phyloP scores from a whole-genome alignment of 2,329 filamentous ascomycete species.

The Emergomyces orientalis region DNA sequence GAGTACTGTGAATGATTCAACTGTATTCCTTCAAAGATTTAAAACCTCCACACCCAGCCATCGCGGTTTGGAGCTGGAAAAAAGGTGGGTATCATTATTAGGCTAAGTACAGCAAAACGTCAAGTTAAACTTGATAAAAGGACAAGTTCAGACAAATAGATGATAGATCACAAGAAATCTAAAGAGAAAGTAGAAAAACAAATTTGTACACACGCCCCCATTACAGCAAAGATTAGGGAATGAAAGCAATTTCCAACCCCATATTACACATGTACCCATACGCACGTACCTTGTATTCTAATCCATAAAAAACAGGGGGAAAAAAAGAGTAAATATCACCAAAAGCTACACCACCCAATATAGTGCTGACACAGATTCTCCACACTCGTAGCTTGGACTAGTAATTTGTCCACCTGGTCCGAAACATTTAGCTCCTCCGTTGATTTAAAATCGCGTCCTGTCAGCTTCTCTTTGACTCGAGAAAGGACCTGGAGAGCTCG shows the following conservation, averaged over 20 bases:
- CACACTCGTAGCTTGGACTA: constrained; percentile 89
- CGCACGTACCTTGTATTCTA: neutral
- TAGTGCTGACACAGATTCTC: constrained; percentile 99
- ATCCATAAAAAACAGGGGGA: neutral
- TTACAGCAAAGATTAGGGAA: neutral
- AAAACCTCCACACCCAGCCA: neutral
- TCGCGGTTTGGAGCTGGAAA: neutral
- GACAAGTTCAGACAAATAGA: neutral
- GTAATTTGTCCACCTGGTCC: constrained; percentile 85
- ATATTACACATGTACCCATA: neutral
- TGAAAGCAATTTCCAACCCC: neutral
- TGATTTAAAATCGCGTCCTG: constrained; percentile 81
- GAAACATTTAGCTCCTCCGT: constrained; percentile 75
- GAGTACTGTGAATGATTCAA: too few species aligned
- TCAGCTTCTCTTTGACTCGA: constrained; percentile 90
- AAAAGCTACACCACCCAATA: constrained; percentile 98
- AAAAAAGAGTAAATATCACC: constrained; percentile 46
- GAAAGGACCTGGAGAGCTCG: constrained; percentile 83
- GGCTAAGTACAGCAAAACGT: neutral
- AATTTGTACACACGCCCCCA: neutral
- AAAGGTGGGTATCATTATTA: neutral
- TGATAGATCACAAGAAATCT: neutral
- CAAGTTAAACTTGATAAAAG: neutral
- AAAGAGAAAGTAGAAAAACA: neutral
- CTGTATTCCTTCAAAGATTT: too few species aligned